Percentiles rank a stretch among this genome's conserved stretches.
Conservation (phyloP, 305 asterid genomes). For the Fraxinus dipetala region DNA sequence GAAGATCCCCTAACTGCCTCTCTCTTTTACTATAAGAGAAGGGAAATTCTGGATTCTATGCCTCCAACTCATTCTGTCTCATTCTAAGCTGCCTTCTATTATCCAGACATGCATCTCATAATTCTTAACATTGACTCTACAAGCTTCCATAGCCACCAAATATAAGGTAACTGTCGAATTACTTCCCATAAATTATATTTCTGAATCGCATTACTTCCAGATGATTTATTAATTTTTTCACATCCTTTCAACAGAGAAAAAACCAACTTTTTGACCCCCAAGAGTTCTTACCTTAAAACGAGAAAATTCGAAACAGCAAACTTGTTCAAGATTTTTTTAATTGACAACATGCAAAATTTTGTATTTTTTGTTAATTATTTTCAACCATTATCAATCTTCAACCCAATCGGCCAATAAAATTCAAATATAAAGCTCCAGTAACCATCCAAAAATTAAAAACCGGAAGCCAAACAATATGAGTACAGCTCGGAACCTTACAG, state of each 20-base stretch:
- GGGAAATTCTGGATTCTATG: not conserved
- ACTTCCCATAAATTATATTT: not conserved
- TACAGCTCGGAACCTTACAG: not conserved
- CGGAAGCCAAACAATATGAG: slow-evolving; percentile 1
- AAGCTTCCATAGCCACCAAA: not conserved
- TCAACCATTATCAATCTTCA: slow-evolving; percentile 6
- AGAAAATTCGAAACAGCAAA: not conserved
- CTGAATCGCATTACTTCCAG: not conserved
- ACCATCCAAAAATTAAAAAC: not conserved
- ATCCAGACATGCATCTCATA: not conserved
- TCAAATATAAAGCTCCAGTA: not conserved
- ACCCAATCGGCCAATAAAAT: slow-evolving; percentile 2
- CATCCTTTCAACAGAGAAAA: not conserved
- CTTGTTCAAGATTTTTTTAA: not conserved
- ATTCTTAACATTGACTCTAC: not conserved
- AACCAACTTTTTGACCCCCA: not conserved
- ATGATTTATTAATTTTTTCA: not conserved
- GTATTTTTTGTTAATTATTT: not conserved
- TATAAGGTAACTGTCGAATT: not conserved
- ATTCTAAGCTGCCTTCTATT: not conserved
- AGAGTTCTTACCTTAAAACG: not conserved
- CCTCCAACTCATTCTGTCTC: not conserved
- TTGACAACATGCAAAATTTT: not conserved
- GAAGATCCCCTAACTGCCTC: not conserved
- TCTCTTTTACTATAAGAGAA: not conserved